These are phyloP conservation scores for Bjerkandera adusta DNA, from an alignment of 1,284 basidiomycete genomes.

Conservation along the genomic window DNA sequence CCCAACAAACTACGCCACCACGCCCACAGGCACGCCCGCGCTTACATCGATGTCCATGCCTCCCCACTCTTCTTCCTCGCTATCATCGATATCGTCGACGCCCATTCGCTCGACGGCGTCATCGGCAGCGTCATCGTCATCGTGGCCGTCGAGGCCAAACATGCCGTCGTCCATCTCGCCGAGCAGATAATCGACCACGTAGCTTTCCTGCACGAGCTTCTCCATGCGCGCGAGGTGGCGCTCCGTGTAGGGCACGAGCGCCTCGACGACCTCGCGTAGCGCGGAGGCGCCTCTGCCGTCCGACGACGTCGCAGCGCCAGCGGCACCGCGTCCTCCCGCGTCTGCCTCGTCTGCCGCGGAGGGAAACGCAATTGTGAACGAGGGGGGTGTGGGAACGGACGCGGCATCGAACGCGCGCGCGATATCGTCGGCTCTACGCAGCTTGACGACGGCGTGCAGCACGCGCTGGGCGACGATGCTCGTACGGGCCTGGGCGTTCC, in stretches of 20 bases:
- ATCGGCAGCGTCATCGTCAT: constrained; percentile 40
- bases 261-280: constrained; percentile 79
- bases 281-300: constrained; percentile 37
- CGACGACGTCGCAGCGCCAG: constrained; percentile 14
- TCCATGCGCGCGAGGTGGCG: constrained; percentile 88
- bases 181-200: constrained; percentile 89
- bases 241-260: constrained; percentile 91
- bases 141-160: constrained; percentile 47
- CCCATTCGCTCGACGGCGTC: constrained; percentile 20
- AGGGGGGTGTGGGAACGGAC: too few relatives aligned
- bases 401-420: constrained; percentile 56
- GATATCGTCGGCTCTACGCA: constrained; percentile 73
- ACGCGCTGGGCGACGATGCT: constrained; percentile 86
- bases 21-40: constrained; percentile 2
- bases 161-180: constrained; percentile 89
- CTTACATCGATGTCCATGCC: constrained; percentile 4
- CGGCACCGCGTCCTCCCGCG: constrained; percentile 34
- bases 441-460: constrained; percentile 79
- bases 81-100: constrained; percentile 24
- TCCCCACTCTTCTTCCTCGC: background rate
- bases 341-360: constrained; percentile 17
- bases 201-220: constrained; percentile 88
- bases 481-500: constrained; percentile 92
- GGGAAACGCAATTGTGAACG: too few relatives aligned
- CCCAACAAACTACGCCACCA: too few relatives aligned